Percentiles rank a stretch among this genome's conserved stretches.
Conservation (phyloP, 1,284 basidiomycete species). For the Ustilago crameri region DNA sequence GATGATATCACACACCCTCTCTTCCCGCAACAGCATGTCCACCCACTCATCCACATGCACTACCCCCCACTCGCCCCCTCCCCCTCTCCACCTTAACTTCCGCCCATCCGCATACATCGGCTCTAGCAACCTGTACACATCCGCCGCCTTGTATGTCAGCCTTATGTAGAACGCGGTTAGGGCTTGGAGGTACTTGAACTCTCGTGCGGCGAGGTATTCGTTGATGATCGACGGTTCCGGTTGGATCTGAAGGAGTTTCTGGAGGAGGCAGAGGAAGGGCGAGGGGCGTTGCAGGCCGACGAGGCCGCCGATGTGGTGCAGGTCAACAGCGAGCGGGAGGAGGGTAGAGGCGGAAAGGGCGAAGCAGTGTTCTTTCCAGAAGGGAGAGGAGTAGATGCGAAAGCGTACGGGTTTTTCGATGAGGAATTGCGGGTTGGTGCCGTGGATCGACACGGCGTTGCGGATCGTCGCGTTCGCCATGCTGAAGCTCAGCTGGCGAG, state of each 20-base stretch:
- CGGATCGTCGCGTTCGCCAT: constrained; percentile 87
- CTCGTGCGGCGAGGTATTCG: constrained; percentile 88
- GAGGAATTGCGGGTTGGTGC: constrained; percentile 87
- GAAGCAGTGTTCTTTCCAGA: constrained; percentile 84
- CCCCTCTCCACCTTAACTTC: constrained; percentile 83
- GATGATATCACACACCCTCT: constrained; percentile 95
- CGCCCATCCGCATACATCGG: constrained; percentile 92
- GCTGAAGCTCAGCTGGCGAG: neutral
- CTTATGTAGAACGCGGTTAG: constrained; percentile 93
- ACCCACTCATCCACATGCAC: constrained; percentile 93
- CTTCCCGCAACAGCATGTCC: constrained; percentile 84
- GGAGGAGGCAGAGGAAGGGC: constrained; percentile 81
- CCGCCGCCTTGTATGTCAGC: constrained; percentile 87
- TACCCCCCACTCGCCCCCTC: constrained; percentile 73
- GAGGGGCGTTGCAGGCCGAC: constrained; percentile 57
- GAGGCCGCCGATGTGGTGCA: constrained; percentile 85
- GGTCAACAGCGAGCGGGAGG: constrained; percentile 88
- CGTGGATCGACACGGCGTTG: constrained; percentile 86
- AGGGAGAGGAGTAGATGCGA: constrained; percentile 92
- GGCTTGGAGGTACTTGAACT: constrained; percentile 96
- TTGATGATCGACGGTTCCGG: constrained; percentile 95
- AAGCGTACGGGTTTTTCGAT: constrained; percentile 96
- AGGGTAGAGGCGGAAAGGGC: constrained; percentile 80
- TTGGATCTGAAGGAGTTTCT: constrained; percentile 95
- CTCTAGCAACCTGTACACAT: constrained; percentile 92